phyloP scores from a whole-genome alignment of 73 alveolate genomes.

The Tetrahymena borealis region DNA sequence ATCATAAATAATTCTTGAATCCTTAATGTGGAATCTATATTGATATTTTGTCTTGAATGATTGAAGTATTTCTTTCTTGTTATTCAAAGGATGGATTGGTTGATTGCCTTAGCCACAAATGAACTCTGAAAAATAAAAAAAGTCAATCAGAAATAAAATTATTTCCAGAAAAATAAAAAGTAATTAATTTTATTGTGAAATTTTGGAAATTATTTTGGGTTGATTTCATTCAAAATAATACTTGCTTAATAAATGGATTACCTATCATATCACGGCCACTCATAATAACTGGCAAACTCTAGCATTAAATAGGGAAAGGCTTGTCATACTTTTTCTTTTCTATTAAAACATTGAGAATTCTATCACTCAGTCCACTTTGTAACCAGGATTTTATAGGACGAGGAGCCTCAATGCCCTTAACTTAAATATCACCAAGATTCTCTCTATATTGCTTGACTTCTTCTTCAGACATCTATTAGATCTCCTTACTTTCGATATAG shows the following conservation, averaged over 20 bases:
- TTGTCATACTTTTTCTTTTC: constrained; percentile 72
- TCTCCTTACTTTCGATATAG: constrained; percentile 90
- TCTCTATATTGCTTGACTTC: constrained; percentile 82
- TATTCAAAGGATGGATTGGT: no score
- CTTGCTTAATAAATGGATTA: background rate
- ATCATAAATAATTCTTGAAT: no score
- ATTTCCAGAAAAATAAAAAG: no score
- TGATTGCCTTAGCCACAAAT: background rate
- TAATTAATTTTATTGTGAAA: no score
- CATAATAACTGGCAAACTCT: constrained; percentile 96
- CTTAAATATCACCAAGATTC: constrained; percentile 84
- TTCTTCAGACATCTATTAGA: constrained; percentile 72
- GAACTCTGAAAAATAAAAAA: background rate
- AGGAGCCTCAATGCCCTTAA: constrained; percentile 91
- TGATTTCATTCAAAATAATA: no score
- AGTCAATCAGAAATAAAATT: background rate
- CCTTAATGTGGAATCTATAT: no score
- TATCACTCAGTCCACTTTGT: constrained; percentile 90
- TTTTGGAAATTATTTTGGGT: no score
- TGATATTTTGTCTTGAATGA: no score
- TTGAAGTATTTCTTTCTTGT: background rate
- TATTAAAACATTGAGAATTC: constrained; percentile 65
- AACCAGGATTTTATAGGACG: constrained; percentile 89
- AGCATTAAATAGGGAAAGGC: constrained; percentile 95
- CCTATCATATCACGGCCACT: constrained; percentile 82